Evolutionary conservation across 768 basidiomycete species (phyloP), one percentile per base, ranked within the genome.

Genomic region (Termitomyces titanicus): DNA sequence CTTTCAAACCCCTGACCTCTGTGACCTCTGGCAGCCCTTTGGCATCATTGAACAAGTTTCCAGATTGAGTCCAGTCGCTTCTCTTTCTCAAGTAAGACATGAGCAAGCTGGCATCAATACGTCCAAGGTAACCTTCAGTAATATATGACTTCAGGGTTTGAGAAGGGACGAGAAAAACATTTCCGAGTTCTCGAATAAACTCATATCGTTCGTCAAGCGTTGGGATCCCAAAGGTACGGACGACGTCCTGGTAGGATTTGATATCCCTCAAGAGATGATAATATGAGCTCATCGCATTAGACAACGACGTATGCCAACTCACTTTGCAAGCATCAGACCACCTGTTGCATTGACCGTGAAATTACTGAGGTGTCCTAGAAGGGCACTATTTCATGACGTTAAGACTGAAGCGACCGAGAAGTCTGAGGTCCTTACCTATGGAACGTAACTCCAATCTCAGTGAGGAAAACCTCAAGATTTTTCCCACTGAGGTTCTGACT

Each of bases 241-340:
- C 83, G 2, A 83, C 82, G 63, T 98, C 97, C 75, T 98, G 97
- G 65, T 99, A 99, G 20, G 89, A 85, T 61, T 95, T 97, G 62
- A 99, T 83, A 67, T 99, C 97, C 73, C 95, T 98, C 67, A 25
- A 40, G 39, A 48, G 46, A 37, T 20, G 22, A 51, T 15, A 22
- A 29, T 38, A 11, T 24, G 11, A 25, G 24, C 22, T 22, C 31
- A 37, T 37, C n/a, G 38, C 25, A 46, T 17, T 39, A n/a, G 29
- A 7, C 22, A 17, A 17, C 11, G 24, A 53, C 11, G 20, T 44
- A 35, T 8, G 7, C 29, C 18, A 75, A 4, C 85, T 57, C 60
- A 95, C 94, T 98, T 99, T 22, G 97, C 96, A 38, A 99, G 86
- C 92, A 98, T 96, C 49, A 99, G 75, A 15, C 96, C 97, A 39